Base-by-base conservation (phyloP, 1,284 basidiomycete genomes). In the Leccinum subspadiceum region DNA sequence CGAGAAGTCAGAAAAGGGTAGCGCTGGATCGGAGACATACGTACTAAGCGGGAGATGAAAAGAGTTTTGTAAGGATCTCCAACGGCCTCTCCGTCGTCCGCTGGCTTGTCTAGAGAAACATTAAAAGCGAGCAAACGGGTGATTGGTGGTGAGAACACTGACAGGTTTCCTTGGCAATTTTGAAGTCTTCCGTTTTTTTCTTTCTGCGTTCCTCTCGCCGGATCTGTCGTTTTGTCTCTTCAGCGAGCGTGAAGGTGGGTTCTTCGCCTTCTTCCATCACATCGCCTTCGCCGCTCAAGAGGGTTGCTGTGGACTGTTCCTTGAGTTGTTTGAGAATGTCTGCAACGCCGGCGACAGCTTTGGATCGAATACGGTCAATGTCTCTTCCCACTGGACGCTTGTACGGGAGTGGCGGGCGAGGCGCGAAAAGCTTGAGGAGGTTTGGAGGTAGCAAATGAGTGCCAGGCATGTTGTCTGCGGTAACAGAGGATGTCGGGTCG, bases 31-130 rank as follows among this genome's bases (percentile, higher is more conserved):
- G 20, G 46, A 57, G 29, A 59, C 35, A 41, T 51, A 75, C 83
- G 54, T 72, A 94, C 93, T 71, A 99, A 78, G 64, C 96, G 87
- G 26, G 95, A 92, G 62, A 99, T 93, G 76, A 99, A 99, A 9
- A 99, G 81, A 0, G 97, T 99, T 76, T 98, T 98, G 80, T 98
- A 99, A 4, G 97, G 96, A 71, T 99, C 97, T 1, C 97, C 96
- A 33, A 89, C 81, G n/a, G 94, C 96, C 71, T 97, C 86, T n/a
- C 89, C 64, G 69, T 99, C 96, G 53, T 95, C 90, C 37, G 89
- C 81, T 9, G 96, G 96, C 73, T 94, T 92, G 77, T 96, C 95
- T 94, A 71, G 24, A 64, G 56, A 53, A 44, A 60, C 44, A 54
- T 24, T 54, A 60, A 62, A 8, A 56, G 62, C 67, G 5, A 66